Base-by-base conservation (phyloP, 2,329 filamentous ascomycete genomes). In the Fusarium sublunatum region DNA sequence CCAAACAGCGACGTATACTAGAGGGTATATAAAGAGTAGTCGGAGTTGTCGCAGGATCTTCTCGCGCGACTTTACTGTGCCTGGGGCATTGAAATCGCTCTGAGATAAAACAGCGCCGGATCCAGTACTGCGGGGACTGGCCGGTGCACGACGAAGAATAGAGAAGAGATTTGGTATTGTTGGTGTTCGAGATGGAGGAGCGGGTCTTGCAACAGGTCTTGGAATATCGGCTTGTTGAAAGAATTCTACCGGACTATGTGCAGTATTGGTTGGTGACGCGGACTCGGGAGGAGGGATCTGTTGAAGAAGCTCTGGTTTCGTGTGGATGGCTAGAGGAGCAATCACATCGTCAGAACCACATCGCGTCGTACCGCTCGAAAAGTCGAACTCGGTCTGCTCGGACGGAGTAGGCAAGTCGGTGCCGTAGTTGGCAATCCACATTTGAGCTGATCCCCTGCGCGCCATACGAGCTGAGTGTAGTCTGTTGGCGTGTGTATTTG, bases 1-100 rank as follows among this genome's bases (percentile, higher is more conserved):
- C 91, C 91, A 94, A 64, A 91, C 85, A 5, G 86, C 74, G 19
- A 91, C 81, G 74, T 94, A 93, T 5, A 90, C 83, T 15, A 89
- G 72, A 0, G 91, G 91, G 72, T 94, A 94, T 43, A 92, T 86
- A 75, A 93, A 92, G 15, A 93, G 81, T 28, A 90, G 83, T 29
- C 88, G 85, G 3, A 93, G 81, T 69, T 93, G 90, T 9, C 88
- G 84, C 40, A 85, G 83, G 56, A 91, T 88, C 55, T 83, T 84
- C 13, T 82, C 77, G 11, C 86, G 82, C 8, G 82, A 73, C 41
- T 74, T 70, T 19, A 72, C 59, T 40, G 79, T 73, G 5, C 71
- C 72, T 0, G 70, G 67, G 3, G 68, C 53, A 46, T 72, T 69
- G 10, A 72, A 61, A 51, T 46, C 51, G 13, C 53, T 48, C 26